Evolutionary conservation across 345 rosid genomes (phyloP), one percentile per base, ranked within the genome.

Genomic region (Linum usitatissimum): DNA sequence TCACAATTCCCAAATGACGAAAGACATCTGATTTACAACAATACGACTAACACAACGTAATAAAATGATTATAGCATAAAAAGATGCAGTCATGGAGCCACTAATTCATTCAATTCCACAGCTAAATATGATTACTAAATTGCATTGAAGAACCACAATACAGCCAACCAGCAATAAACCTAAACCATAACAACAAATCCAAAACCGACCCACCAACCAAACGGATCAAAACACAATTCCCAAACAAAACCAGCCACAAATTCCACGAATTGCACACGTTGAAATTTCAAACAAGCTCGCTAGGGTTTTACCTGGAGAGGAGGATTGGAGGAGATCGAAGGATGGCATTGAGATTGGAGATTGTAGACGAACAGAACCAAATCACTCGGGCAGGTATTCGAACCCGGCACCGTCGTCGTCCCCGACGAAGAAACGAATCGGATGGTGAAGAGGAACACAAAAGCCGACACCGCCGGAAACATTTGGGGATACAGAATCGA

Each of bases 341-440:
- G 71, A 67, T 81, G 79, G 66, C 96, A 91, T 73, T 70, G 88
- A 18, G 70, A 67, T 55, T 67, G 74, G 62, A 91, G 78, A 64
- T 63, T 66, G 66, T 23, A 67, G 15, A 75, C 55, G 71, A 87
- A 84, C 59, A 75, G 64, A 63, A 60, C 62, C n/a, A 84, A 64
- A 28, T 78, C 80, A 30, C 30, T 60, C 23, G 80, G 75, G 68
- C 91, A 88, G 57, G 15, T 55, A 0, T 63, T 17, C 69, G 79
- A 65, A 20, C 9, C 59, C 30, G 59, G 14, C 36, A 72, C 65
- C 63, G 79, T 62, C 3, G 84, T 66, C 10, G 70, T 73, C 65
- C 63, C 81, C 34, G 64, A 53, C 23, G 74, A 75, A 63, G 70
- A 65, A 57, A 77, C 64, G 51, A 73, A 53, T 36, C 73, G 67